Evolutionary conservation across 2,329 filamentous ascomycete genomes (phyloP), one percentile per base, ranked within the genome.

Genomic region (Aspergillus intermedius): DNA sequence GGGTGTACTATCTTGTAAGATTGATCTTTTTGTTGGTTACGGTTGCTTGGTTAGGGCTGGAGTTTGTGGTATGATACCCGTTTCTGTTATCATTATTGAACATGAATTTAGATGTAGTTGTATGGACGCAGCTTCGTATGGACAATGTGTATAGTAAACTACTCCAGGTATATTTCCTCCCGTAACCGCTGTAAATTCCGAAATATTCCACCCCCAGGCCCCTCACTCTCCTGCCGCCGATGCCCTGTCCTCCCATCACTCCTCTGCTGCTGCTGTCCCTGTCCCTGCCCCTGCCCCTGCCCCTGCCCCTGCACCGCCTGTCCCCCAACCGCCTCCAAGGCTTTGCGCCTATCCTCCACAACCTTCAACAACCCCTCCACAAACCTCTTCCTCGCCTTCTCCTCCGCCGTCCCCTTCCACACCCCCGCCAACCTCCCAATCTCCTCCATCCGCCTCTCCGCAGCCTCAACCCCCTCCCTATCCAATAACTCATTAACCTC

Each of bases 331-430:
- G 21, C 70, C 42, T 77, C 76, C 37, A 78, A 49, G 1, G 66
- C 66, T 54, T 66, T 76, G 54, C 74, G 72, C 56, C 75, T 74
- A 21, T 96, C 91, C 62, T 96, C 90, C 1, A 95, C 88, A 69
- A 88, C 78, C 73, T 83, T 89, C 30, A 83, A 82, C 59, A 98
- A 67, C 45, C 79, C 78, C 55, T 97, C 91, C 15, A 98, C 84
- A 64, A 96, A 90, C 60, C 82, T 87, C 8, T 73, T 73, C 46
- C 93, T 77, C 5, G 89, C 88, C 70, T 88, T 94, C 67, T 97
- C 93, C 71, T 98, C 93, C 0, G 88, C 86, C 2, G 93, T 96
- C n/a, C 90, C 90, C 65, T 87, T 91, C 91, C 93, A 98, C 19
- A 98, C 83, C n/a, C 72, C 72, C 3, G 83, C 82, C 54, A 97